Base-by-base conservation (phyloP, 257 asterid genomes). In the Parsonsia alboflavescens region DNA sequence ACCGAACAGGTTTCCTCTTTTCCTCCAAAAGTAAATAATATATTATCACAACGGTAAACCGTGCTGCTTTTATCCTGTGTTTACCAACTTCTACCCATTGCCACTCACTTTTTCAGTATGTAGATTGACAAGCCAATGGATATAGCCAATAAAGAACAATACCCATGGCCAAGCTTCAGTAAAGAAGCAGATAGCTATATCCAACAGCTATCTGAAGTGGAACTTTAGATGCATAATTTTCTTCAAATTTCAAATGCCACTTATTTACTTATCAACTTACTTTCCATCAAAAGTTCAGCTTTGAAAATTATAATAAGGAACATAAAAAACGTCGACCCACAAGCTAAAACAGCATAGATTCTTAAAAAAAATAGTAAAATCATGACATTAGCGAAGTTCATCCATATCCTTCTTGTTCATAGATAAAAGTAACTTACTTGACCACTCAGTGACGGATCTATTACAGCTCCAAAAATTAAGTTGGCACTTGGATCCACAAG, bases 401-500 rank as follows among this genome's bases (percentile, higher is more conserved):
- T 16, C 6, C 16, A 2, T 62, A 11, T 46, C 57, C 22, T 63
- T 48, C 42, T 36, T 56, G 56, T 19, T 39, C 41, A 78, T 48
- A 30, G 19, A 45, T n/a, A 49, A 66, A n/a, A 30, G 24, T 5
- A 72, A 79, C 96, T 89, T 87, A 93, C 98, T 89, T 93, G 96
- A 48, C 97, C 98, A 79, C 87, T 89, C 64, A 91, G 75, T 36
- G 96, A 84, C 17, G 98, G 96, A 81, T 91, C 98, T 68, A 93
- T 78, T 45, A 93, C 98, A 42, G 96, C 97, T 71, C 98, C 98
- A 73, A 93, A 93, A 53, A 93, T 93, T 79, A 93, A 84, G 91
- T 93, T 93, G 75, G 98, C 98, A 82, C 84, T 89, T 72, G 98
- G 97, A 81, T 93, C 98, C 74, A 93, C 96, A 71, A 93, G 96